Evolutionary conservation across 345 rosid genomes (phyloP), one percentile per base, ranked within the genome.

Genomic region (Litchi chinensis): DNA sequence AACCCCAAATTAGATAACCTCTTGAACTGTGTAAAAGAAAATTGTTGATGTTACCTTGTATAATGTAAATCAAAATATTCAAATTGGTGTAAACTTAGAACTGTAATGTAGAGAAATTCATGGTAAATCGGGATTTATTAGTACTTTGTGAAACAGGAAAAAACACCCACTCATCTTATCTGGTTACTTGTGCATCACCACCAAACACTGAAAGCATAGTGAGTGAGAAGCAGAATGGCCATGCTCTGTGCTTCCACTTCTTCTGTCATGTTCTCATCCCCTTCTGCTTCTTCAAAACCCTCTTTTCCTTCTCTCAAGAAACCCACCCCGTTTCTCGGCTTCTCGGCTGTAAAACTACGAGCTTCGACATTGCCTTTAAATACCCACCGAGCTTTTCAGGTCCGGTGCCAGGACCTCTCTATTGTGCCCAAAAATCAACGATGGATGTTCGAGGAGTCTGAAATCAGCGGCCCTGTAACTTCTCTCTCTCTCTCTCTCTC

Each of bases 381-480:
- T 65, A 18, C 83, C 57, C 80, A 39, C 37, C 86, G 84, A 56
- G 73, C 83, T 59, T 82, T 89, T 44, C 80, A 57, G 66, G 83
- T 92, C 74, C 82, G 88, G 62, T 90, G 88, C 79, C 88, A 89
- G 86, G 83, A 80, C 71, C 79, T 83, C 44, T 79, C 93, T 79
- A 77, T 85, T 80, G 87, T 90, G 21, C 91, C 94, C 32, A 80
- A 80, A n/a, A 89, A 90, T 40, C 91, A 90, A 74, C 88, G 94
- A 1, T 90, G 96, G 96, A 92, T 89, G 93, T 89, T 92, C 60
- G 91, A 92, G 19, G 86, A 88, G 87, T 82, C 90, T 16, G 93
- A 92, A 84, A 84, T 85, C 24, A 62, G 83, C 48, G 96, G 96
- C 73, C 96, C 93, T 19, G 96, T 92, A 92, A 84, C 9, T 63